Evolutionary conservation across 176 grass and related monocot genomes (phyloP).

Genomic region (Pontederia crassipes): DNA sequence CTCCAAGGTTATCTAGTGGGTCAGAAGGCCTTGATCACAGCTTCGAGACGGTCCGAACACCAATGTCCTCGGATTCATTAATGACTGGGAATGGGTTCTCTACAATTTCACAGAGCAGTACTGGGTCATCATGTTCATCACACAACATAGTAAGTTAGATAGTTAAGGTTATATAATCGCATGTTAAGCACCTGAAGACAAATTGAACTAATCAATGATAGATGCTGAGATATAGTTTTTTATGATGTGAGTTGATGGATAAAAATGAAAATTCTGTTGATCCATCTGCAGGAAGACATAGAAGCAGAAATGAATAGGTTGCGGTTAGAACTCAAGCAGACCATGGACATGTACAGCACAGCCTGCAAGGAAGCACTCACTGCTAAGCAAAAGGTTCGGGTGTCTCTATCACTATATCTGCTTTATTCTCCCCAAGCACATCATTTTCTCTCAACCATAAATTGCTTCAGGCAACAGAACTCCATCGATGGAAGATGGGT

Average conservation of each 20-base stretch:
- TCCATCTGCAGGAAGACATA: conserved; percentile 19
- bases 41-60: not conserved
- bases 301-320: conserved; percentile 34
- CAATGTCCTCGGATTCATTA: not conserved
- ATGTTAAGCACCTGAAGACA: not conserved
- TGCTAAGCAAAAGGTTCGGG: conserved; percentile 32
- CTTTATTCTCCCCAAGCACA: not conserved
- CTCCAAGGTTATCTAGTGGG: conserved; percentile 4
- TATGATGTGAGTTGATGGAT: too few species aligned
- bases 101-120: not conserved
- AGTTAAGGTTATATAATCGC: not conserved
- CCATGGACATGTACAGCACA: conserved; percentile 37
- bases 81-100: not conserved
- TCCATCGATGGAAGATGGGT: conserved; percentile 26
- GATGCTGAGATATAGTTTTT: too few species aligned
- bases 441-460: not conserved
- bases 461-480: conserved; percentile 19
- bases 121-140: not conserved
- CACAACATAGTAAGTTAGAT: not conserved
- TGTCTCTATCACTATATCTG: not conserved
- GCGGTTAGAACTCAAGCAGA: conserved; percentile 33
- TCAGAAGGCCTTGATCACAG: conserved; percentile 2
- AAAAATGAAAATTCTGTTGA: not conserved
- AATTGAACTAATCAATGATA: not conserved
- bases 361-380: conserved; percentile 39